phyloP scores from a whole-genome alignment of 2,329 filamentous ascomycete species.

The Chaetothyriales sp. region DNA sequence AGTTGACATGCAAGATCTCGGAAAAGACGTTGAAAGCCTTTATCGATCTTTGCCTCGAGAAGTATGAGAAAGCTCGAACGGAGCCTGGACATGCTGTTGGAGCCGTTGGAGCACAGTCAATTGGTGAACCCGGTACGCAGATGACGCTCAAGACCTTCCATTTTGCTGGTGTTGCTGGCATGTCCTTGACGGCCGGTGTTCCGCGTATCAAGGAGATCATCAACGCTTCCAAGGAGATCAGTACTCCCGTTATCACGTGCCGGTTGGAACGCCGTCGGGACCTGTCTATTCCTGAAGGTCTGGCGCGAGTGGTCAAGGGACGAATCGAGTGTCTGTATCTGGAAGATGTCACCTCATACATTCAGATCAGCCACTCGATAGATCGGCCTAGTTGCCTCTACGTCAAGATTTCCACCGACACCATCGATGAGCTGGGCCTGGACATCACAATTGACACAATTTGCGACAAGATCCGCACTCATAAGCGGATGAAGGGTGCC shows the following conservation, averaged over 20 bases:
- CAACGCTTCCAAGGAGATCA: conserved; percentile 89
- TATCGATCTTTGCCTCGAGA: conserved; percentile 66
- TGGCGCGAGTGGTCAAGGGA: conserved; percentile 75
- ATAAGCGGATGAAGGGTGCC: conserved; percentile 57
- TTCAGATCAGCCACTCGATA: conserved; percentile 65
- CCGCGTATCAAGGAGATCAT: conserved; percentile 99
- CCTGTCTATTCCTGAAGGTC: conserved; percentile 15
- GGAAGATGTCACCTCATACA: conserved; percentile 60
- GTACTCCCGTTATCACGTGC: conserved; percentile 84
- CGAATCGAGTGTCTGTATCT: conserved; percentile 91
- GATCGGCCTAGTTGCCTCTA: conserved; percentile 49
- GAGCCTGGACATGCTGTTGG: conserved; percentile 93
- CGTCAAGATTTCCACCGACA: conserved; percentile 65
- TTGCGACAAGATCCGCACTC: conserved; percentile 56
- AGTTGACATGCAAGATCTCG: conserved; percentile 75
- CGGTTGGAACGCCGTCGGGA: conserved; percentile 36
- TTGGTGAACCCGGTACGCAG: conserved; percentile 94
- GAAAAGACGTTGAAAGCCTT: conserved; percentile 57
- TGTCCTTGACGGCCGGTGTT: conserved; percentile 98
- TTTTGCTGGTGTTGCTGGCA: conserved; percentile 97
- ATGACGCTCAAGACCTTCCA: conserved; percentile 99
- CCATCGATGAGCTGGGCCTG: conserved; percentile 65
- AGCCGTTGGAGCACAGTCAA: conserved; percentile 91
- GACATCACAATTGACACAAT: conserved; percentile 64
- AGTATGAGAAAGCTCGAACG: conserved; percentile 80